Conservation (phyloP, 371 early-diverging fungal genomes). For the Dichotomocladium elegans region DNA sequence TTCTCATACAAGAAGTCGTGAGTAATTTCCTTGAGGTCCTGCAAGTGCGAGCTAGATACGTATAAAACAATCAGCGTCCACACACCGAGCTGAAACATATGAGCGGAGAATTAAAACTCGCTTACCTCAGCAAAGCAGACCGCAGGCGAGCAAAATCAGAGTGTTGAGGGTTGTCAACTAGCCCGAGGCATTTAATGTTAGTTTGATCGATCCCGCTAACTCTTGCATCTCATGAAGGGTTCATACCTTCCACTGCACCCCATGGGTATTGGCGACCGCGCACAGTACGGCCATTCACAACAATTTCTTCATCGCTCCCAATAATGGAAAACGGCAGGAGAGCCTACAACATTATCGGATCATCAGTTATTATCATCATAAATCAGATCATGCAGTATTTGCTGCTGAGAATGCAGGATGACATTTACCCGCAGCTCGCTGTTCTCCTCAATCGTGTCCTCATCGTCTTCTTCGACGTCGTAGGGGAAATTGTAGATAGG, state of each 20-base stretch:
- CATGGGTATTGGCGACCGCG: slow-evolving; percentile 98
- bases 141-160: slow-evolving; percentile 97
- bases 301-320: slow-evolving; percentile 92
- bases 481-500: slow-evolving; percentile 87
- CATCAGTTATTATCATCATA: neutral
- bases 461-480: slow-evolving; percentile 77
- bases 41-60: slow-evolving; percentile 77
- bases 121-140: slow-evolving; percentile 78
- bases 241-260: slow-evolving; percentile 91
- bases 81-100: too few species aligned
- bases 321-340: slow-evolving; percentile 97
- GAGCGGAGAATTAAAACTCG: too few species aligned
- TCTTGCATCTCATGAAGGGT: neutral
- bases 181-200: too few species aligned
- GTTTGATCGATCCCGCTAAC: too few species aligned
- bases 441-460: slow-evolving; percentile 95
- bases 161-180: slow-evolving; percentile 82
- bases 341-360: slow-evolving; percentile 31
- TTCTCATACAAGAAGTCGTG: slow-evolving; percentile 85
- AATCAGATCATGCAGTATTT: neutral
- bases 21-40: slow-evolving; percentile 91
- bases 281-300: slow-evolving; percentile 68
- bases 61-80: too few species aligned
- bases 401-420: too few species aligned
- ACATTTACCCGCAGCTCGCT: slow-evolving; percentile 78